phyloP scores from a whole-genome alignment of 2,329 filamentous ascomycete species.

The Drechslerella dactyloides region DNA sequence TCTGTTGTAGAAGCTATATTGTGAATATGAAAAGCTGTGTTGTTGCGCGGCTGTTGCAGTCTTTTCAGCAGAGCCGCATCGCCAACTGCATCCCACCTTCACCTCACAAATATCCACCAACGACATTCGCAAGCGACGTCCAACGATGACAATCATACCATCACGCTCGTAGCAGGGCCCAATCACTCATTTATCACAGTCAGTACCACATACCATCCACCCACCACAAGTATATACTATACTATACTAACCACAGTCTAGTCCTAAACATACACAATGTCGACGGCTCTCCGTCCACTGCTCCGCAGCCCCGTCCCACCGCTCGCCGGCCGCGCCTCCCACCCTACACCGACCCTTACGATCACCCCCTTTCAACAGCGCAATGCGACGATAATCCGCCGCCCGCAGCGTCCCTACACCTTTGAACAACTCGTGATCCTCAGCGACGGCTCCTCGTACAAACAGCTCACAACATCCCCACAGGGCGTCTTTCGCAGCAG shows the following conservation, averaged over 20 bases:
- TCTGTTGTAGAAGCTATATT: no score
- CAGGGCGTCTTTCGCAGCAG: conserved; percentile 65
- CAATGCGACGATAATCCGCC: conserved; percentile 77
- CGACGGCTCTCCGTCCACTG: conserved; percentile 50
- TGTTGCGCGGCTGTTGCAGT: conserved; percentile 37
- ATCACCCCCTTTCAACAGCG: conserved; percentile 70
- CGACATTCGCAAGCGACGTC: no score
- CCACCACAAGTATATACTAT: neutral
- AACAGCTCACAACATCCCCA: conserved; percentile 77
- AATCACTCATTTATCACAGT: neutral
- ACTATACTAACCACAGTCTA: neutral
- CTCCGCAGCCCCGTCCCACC: conserved; percentile 37
- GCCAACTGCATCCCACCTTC: no score
- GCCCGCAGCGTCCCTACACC: conserved; percentile 89
- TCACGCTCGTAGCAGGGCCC: conserved; percentile 2
- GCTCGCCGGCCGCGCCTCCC: conserved; percentile 15
- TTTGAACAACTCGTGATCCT: conserved; percentile 97
- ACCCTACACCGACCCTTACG: conserved; percentile 11
- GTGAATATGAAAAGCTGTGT: neutral
- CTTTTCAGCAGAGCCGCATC: conserved; percentile 38
- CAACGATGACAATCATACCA: neutral
- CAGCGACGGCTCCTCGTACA: conserved; percentile 85
- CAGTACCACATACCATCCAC: neutral
- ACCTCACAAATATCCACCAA: no score
- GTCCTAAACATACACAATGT: conserved; percentile 33